Evolutionary conservation across 2,329 filamentous ascomycete species (phyloP).

Genomic region (Cyphellophora attinorum): DNA sequence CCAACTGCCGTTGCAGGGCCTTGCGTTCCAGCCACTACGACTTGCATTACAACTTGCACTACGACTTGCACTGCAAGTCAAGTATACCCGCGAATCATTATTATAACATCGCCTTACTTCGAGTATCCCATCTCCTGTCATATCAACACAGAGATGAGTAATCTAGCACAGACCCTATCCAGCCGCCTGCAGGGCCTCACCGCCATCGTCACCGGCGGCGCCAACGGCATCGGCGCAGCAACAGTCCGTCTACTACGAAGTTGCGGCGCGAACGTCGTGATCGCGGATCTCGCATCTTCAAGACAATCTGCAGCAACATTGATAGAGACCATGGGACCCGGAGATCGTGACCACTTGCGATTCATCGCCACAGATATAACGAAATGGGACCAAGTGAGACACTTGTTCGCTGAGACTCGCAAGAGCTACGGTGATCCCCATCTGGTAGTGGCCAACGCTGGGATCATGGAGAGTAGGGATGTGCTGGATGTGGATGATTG

Average conservation of each 20-base stretch:
- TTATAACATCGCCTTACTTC: too few relatives aligned
- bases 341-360: neutral
- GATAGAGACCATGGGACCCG: neutral
- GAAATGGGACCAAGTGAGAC: conserved; percentile 33
- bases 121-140: too few relatives aligned
- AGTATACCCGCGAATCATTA: too few relatives aligned
- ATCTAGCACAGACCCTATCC: too few relatives aligned
- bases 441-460: conserved; percentile 40
- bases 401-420: conserved; percentile 31
- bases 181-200: too few relatives aligned
- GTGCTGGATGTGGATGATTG: conserved; percentile 32
- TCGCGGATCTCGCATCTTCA: conserved; percentile 20
- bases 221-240: conserved; percentile 29
- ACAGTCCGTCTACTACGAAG: conserved; percentile 26
- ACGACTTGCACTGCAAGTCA: too few relatives aligned
- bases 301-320: neutral
- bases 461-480: conserved; percentile 30
- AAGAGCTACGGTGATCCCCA: conserved; percentile 28
- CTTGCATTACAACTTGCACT: too few relatives aligned
- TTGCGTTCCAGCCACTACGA: too few relatives aligned
- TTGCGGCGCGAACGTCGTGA: conserved; percentile 32
- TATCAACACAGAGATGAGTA: neutral
- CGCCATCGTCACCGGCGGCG: conserved; percentile 16
- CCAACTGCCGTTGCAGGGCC: too few relatives aligned
- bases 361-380: conserved; percentile 36